Percentiles rank a stretch among this genome's conserved stretches.
These are phyloP conservation scores for Termitomyces sp. DNA, from an alignment of 768 basidiomycete species.

Conservation along the genomic window DNA sequence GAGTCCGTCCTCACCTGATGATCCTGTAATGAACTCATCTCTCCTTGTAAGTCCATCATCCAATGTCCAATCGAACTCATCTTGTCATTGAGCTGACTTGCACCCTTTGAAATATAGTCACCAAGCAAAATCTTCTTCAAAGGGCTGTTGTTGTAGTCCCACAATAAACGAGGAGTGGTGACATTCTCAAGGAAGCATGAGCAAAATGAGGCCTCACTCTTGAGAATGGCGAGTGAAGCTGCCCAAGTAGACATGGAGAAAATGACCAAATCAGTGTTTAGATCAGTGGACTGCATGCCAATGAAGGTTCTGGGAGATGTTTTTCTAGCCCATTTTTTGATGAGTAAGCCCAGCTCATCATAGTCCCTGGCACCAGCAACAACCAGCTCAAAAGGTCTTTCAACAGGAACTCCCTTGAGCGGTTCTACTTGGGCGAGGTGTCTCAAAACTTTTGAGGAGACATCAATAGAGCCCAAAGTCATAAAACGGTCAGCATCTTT, in stretches of 20 bases:
- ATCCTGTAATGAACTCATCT: background rate
- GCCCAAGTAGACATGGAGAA: background rate
- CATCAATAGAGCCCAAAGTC: no score
- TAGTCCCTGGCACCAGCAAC: background rate
- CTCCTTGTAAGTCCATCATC: background rate
- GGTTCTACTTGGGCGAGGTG: background rate
- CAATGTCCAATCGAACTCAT: background rate
- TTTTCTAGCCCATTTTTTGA: background rate
- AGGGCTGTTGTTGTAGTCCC: background rate
- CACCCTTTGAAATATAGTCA: background rate
- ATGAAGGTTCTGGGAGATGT: accelerated
- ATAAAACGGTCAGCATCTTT: no score
- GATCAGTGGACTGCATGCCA: background rate
- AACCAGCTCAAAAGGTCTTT: background rate
- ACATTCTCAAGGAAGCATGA: no score
- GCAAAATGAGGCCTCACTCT: background rate
- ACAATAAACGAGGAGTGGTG: accelerated
- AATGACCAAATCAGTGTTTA: background rate
- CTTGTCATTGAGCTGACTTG: no score
- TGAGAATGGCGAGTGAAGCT: background rate
- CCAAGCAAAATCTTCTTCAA: no score
- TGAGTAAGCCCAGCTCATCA: accelerated
- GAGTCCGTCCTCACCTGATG: accelerated
- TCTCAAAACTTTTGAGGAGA: no score
- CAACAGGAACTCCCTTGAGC: background rate